Conservation (phyloP, 2,329 filamentous ascomycete species). For the Neofusicoccum parvum region DNA sequence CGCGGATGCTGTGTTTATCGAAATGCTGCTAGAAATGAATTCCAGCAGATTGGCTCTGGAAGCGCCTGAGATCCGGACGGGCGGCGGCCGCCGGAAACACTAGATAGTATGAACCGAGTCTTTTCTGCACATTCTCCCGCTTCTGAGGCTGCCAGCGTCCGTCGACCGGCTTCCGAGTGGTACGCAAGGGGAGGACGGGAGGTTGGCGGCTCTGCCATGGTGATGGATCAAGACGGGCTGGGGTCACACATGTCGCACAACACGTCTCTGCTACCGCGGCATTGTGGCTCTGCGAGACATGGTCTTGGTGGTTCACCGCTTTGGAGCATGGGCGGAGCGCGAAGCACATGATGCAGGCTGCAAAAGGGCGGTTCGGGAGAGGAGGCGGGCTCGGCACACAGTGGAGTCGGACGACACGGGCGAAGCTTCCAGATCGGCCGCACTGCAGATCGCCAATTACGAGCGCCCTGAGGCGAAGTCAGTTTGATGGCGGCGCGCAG, state of each 20-base stretch:
- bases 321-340: background rate
- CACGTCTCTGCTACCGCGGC: conserved; percentile 10
- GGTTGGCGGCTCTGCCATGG: conserved; percentile 2
- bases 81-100: background rate
- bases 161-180: background rate
- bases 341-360: background rate
- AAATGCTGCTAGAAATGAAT: conserved; percentile 13
- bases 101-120: conserved; percentile 9
- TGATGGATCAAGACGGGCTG: background rate
- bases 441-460: conserved; percentile 12
- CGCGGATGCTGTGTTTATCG: conserved; percentile 16
- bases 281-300: background rate
- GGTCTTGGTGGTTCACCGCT: background rate
- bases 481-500: background rate
- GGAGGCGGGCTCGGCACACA: background rate
- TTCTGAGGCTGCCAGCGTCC: background rate
- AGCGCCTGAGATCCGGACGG: background rate
- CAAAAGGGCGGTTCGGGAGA: background rate
- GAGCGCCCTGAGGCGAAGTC: background rate
- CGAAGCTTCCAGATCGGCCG: conserved; percentile 18
- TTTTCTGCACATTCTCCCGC: background rate
- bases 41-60: background rate
- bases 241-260: conserved; percentile 9
- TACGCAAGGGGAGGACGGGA: background rate
- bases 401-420: background rate